Conservation (phyloP, 2,329 filamentous ascomycete species). For the Metarhizium rileyi region DNA sequence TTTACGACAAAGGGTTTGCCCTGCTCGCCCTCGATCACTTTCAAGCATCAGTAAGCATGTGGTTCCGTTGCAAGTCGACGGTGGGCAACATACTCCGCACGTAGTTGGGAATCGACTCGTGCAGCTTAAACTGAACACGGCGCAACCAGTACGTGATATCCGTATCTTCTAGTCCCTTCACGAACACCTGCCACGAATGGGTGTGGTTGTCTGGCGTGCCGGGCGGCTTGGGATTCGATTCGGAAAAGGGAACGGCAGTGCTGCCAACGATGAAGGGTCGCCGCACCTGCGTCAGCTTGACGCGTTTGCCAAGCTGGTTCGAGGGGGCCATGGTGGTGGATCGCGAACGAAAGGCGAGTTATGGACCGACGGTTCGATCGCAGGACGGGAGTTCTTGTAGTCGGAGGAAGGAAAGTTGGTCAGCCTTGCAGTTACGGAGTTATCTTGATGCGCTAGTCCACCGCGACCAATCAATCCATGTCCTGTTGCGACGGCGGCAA, state of each 20-base stretch:
- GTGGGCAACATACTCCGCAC: slow-evolving; percentile 52
- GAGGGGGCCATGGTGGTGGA: slow-evolving; percentile 45
- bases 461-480: too few relatives aligned
- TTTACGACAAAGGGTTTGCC: slow-evolving; percentile 69
- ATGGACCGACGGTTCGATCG: background rate
- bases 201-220: slow-evolving; percentile 83
- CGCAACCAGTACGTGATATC: slow-evolving; percentile 94
- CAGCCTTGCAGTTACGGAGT: too few relatives aligned
- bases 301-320: slow-evolving; percentile 49
- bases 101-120: slow-evolving; percentile 91
- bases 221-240: slow-evolving; percentile 67
- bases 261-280: slow-evolving; percentile 66
- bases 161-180: slow-evolving; percentile 79
- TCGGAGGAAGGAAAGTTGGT: too few relatives aligned
- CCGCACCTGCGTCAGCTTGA: slow-evolving; percentile 55
- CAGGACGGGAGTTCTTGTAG: background rate
- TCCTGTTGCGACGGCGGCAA: too few relatives aligned
- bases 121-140: slow-evolving; percentile 95
- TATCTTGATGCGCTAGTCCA: too few relatives aligned
- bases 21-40: slow-evolving; percentile 60
- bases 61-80: background rate
- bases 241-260: slow-evolving; percentile 70
- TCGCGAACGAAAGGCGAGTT: background rate
- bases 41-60: slow-evolving; percentile 1
- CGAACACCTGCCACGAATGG: slow-evolving; percentile 92